These are phyloP conservation scores for Boechera retrofracta DNA, from an alignment of 345 rosid genomes.

Conservation along the genomic window DNA sequence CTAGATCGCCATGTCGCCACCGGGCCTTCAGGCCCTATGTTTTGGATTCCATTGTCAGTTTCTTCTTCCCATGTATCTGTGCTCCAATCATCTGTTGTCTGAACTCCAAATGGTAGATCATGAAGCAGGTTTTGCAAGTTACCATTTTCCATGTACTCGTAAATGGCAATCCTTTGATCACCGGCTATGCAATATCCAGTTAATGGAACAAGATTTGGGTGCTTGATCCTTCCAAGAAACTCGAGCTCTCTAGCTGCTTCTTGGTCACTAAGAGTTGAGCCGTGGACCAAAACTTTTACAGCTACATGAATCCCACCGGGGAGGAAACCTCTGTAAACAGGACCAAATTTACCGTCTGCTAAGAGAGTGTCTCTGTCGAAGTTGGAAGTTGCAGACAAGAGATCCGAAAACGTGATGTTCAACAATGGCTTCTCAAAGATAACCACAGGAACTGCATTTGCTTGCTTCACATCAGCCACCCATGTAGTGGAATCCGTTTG, in stretches of 20 bases:
- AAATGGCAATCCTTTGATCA: conserved; percentile 91
- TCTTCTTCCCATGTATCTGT: conserved; percentile 86
- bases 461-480: conserved; percentile 95
- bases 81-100: conserved; percentile 85
- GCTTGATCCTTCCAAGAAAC: conserved; percentile 87
- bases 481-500: conserved; percentile 92
- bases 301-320: conserved; percentile 96
- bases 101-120: conserved; percentile 87
- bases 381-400: conserved; percentile 82
- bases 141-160: conserved; percentile 97
- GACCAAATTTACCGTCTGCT: conserved; percentile 94
- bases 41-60: conserved; percentile 62
- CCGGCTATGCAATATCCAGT: conserved; percentile 94
- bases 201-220: conserved; percentile 87
- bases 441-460: conserved; percentile 70
- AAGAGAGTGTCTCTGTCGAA: conserved; percentile 87
- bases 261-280: conserved; percentile 83
- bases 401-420: conserved; percentile 85
- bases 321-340: conserved; percentile 89
- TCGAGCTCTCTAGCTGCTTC: conserved; percentile 94
- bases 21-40: conserved; percentile 64
- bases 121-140: conserved; percentile 89
- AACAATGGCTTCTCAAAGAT: conserved; percentile 91
- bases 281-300: conserved; percentile 87
- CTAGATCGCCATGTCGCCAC: conserved; percentile 82